A percentile compares a stretch with the other conserved stretches of the same genome.
These are phyloP conservation scores for Mycena vulgaris DNA, from an alignment of 768 basidiomycete genomes.

Conservation along the genomic window DNA sequence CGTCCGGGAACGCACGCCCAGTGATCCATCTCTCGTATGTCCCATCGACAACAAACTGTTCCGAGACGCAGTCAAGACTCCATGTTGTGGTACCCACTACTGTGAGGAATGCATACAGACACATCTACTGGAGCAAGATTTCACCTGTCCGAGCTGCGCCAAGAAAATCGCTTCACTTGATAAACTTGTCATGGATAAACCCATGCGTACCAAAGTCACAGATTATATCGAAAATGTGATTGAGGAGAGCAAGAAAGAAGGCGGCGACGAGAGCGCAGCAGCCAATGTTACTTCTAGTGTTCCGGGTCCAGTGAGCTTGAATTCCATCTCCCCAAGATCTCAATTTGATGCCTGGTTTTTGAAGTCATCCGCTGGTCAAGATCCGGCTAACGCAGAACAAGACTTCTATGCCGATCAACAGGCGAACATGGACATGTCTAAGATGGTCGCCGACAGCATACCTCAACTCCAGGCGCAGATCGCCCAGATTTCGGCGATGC, in stretches of 20 bases:
- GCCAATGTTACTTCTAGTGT: constrained; percentile 41
- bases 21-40: constrained; percentile 86
- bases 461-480: constrained; percentile 91
- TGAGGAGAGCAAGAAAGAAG: constrained; percentile 82
- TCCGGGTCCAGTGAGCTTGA: constrained; percentile 54
- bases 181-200: constrained; percentile 86
- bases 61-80: constrained; percentile 95
- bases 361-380: constrained; percentile 38
- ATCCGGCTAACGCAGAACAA: constrained; percentile 58
- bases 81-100: constrained; percentile 92
- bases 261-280: constrained; percentile 58
- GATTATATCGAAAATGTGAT: constrained; percentile 89
- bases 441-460: constrained; percentile 81
- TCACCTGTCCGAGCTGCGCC: constrained; percentile 92
- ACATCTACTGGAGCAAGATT: constrained; percentile 94
- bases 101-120: constrained; percentile 99
- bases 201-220: constrained; percentile 80
- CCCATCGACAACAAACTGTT: constrained; percentile 95
- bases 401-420: constrained; percentile 84
- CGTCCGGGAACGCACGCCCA: constrained; percentile 87
- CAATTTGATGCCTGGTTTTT: neutral
- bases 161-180: constrained; percentile 92
- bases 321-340: neutral
- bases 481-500: constrained; percentile 82
- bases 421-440: constrained; percentile 76